Evolutionary conservation across 2,329 filamentous ascomycete species (phyloP).

Genomic region (Neophaeococcomyces mojaviensis): DNA sequence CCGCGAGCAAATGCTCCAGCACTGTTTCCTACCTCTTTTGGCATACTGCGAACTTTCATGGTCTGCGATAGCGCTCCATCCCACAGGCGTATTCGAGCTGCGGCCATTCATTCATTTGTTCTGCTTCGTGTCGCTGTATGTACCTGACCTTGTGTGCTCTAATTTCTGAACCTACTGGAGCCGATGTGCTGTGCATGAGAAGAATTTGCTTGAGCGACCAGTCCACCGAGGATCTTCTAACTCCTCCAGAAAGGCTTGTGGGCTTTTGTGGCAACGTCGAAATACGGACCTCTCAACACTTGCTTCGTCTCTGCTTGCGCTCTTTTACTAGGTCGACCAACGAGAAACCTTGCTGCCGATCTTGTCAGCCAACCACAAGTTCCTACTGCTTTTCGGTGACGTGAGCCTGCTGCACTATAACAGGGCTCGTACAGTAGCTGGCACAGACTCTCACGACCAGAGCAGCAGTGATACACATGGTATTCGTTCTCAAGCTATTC

Average conservation of each 20-base stretch:
- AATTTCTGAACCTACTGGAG: background rate
- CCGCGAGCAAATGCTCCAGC: background rate
- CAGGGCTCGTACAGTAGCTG: background rate
- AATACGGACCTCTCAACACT: background rate
- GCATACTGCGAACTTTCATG: conserved; percentile 2
- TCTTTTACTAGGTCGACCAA: background rate
- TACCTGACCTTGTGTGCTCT: background rate
- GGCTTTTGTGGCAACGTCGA: background rate
- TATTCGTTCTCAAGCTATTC: background rate
- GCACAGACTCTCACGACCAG: background rate
- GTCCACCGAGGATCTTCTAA: background rate
- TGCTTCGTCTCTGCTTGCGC: conserved; percentile 1
- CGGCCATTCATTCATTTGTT: background rate
- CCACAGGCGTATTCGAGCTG: background rate
- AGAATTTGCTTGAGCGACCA: background rate
- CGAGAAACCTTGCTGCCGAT: background rate
- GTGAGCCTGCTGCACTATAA: background rate
- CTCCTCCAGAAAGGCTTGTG: background rate
- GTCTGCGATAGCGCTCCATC: background rate
- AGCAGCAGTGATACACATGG: background rate
- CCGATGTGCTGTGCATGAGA: background rate
- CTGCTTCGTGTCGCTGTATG: background rate
- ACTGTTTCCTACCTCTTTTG: conserved; percentile 3
- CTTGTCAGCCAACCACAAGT: background rate
- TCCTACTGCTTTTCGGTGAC: background rate